Percentiles rank a stretch among this genome's conserved stretches.
Evolutionary conservation across 164 flowering plant genomes (phyloP).

Genomic region (Buxus sempervirens): DNA sequence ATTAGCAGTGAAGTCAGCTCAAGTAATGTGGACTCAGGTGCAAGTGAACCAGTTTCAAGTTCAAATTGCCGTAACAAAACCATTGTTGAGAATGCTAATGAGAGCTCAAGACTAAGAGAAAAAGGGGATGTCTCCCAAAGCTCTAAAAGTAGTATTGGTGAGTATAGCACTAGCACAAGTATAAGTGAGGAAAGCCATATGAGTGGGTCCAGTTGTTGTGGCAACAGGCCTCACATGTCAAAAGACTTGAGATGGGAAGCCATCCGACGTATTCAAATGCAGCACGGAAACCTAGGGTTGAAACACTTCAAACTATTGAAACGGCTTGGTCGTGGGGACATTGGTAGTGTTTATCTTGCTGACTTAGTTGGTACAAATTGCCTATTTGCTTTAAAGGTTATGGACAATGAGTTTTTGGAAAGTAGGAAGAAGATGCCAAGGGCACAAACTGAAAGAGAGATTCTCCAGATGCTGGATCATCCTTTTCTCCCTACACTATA

Average conservation of each 20-base stretch:
- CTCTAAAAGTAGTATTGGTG: slow-evolving; percentile 81
- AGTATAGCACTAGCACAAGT: slow-evolving; percentile 61
- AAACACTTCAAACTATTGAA: slow-evolving; percentile 67
- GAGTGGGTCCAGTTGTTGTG: slow-evolving; percentile 55
- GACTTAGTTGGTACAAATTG: slow-evolving; percentile 62
- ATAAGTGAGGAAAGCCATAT: slow-evolving; percentile 71
- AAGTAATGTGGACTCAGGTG: slow-evolving; percentile 18
- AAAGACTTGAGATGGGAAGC: slow-evolving; percentile 84
- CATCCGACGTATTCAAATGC: slow-evolving; percentile 45
- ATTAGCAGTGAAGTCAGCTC: slow-evolving; percentile 27
- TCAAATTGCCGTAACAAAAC: slow-evolving; percentile 22
- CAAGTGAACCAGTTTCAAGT: slow-evolving; percentile 19
- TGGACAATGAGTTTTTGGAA: slow-evolving; percentile 70
- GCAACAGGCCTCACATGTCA: slow-evolving; percentile 86
- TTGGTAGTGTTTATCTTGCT: slow-evolving; percentile 82
- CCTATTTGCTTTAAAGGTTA: slow-evolving; percentile 78
- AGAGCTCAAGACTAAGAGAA: slow-evolving; percentile 44
- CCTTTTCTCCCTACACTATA: slow-evolving; percentile 87
- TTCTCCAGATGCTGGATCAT: slow-evolving; percentile 79
- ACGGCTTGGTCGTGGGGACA: slow-evolving; percentile 88
- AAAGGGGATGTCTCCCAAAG: slow-evolving; percentile 80
- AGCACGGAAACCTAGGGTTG: slow-evolving; percentile 51
- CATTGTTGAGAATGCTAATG: slow-evolving; percentile 28
- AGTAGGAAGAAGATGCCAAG: slow-evolving; percentile 58
- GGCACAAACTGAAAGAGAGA: slow-evolving; percentile 80